phyloP scores from a whole-genome alignment of 2,329 filamentous ascomycete genomes.

The Sporothrix pseudoabietina region DNA sequence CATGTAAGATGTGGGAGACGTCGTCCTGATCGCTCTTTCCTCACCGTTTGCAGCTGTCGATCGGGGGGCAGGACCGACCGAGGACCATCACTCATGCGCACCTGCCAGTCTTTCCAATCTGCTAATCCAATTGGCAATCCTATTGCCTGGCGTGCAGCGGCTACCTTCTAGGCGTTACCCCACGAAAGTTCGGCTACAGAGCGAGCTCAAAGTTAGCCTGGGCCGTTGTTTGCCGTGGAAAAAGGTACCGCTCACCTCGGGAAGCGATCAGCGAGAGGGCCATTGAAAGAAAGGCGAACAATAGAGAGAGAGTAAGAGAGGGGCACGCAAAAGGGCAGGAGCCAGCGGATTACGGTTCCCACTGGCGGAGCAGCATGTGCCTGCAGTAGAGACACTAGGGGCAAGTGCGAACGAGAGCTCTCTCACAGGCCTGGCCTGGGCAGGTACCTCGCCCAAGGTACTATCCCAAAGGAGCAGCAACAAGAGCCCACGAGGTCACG shows the following conservation, averaged over 20 bases:
- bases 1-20: not conserved
- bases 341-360: conserved; percentile 23
- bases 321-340: conserved; percentile 17
- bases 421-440: conserved; percentile 1
- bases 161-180: conserved; percentile 16
- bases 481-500: not conserved
- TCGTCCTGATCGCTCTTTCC: not conserved
- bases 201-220: not conserved
- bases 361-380: conserved; percentile 24
- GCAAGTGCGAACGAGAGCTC: not conserved
- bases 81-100: conserved; percentile 17
- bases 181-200: conserved; percentile 26
- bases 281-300: not conserved
- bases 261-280: conserved; percentile 19
- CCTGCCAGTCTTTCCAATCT: conserved; percentile 8
- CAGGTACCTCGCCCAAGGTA: conserved; percentile 3
- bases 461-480: not conserved
- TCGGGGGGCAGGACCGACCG: conserved; percentile 6
- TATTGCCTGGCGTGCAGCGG: conserved; percentile 14
- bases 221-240: conserved; percentile 28
- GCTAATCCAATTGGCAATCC: conserved; percentile 11
- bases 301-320: not conserved
- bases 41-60: conserved; percentile 13
- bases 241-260: conserved; percentile 27
- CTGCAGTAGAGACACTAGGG: conserved; percentile 4